Conservation (phyloP, 768 basidiomycete genomes). For the Tylopilus sp. region DNA sequence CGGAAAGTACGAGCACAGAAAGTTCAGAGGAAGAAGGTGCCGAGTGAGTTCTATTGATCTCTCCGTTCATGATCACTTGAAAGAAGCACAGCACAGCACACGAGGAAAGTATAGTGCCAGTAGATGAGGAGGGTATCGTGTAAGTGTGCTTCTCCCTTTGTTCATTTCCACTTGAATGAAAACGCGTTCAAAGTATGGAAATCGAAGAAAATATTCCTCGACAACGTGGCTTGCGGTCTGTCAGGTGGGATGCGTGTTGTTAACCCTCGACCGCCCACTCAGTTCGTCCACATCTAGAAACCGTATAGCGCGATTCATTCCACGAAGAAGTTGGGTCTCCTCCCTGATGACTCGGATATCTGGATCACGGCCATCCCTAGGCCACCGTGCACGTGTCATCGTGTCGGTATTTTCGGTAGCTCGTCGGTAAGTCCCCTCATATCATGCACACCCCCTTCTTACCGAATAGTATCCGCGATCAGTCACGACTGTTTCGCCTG, state of each 20-base stretch:
- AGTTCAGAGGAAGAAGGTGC: neutral
- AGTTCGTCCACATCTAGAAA: neutral
- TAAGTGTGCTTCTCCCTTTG: neutral
- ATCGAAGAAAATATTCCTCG: neutral
- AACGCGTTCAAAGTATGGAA: neutral
- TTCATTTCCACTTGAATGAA: neutral
- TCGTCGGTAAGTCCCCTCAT: conserved; percentile 12
- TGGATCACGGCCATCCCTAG: neutral
- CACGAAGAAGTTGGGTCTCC: conserved; percentile 18
- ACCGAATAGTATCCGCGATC: conserved; percentile 1
- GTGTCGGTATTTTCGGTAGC: neutral
- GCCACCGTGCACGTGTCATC: neutral
- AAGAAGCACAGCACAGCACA: neutral
- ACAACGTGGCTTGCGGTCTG: neutral
- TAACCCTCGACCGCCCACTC: neutral
- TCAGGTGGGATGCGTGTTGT: neutral
- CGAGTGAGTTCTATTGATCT: neutral
- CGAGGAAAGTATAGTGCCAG: neutral
- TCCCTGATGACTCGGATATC: conserved; percentile 6
- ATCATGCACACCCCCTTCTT: neutral
- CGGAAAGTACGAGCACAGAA: too few relatives aligned
- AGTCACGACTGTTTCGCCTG: conserved; percentile 21
- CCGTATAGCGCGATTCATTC: neutral
- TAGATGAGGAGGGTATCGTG: neutral
- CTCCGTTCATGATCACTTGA: neutral